A percentile compares a stretch with the other conserved stretches of the same genome.
Evolutionary conservation across 192 early-diverging fungal genomes (phyloP).

Genomic region (Jimgerdemannia lactiflua): DNA sequence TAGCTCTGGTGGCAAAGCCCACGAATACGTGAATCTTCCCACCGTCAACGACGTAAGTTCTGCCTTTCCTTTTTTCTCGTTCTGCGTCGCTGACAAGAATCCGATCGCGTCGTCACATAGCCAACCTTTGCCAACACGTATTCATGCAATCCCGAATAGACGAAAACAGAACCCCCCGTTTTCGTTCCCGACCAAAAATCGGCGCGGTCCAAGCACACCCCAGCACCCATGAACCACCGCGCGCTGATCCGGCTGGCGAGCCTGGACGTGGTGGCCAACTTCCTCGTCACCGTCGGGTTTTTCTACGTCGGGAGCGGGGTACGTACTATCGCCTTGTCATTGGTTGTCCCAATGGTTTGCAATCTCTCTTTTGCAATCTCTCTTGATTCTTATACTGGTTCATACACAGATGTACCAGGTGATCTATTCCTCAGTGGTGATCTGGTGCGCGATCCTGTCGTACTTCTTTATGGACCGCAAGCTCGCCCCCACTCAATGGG

Average conservation of each 20-base stretch:
- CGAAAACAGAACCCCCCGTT: slow-evolving; percentile 15
- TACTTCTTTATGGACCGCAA: slow-evolving; percentile 48
- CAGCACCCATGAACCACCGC: slow-evolving; percentile 22
- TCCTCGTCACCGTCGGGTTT: slow-evolving; percentile 52
- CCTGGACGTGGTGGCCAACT: slow-evolving; percentile 54
- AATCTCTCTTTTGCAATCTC: no score
- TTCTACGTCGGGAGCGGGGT: slow-evolving; percentile 59
- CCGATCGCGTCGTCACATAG: not conserved
- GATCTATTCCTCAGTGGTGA: slow-evolving; percentile 58
- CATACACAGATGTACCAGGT: slow-evolving; percentile 56
- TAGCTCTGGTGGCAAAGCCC: not conserved
- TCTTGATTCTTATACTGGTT: no score
- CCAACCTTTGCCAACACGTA: not conserved
- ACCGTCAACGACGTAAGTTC: not conserved
- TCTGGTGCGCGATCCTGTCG: slow-evolving; percentile 60
- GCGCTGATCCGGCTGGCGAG: slow-evolving; percentile 28
- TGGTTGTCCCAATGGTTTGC: no score
- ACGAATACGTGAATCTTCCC: not conserved
- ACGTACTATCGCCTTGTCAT: slow-evolving; percentile 10
- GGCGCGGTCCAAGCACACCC: slow-evolving; percentile 11
- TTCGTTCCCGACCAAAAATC: slow-evolving; percentile 17
- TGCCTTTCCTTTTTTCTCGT: not conserved
- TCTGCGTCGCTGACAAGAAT: slow-evolving; percentile 1
- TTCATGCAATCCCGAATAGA: no score
- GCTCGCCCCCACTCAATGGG: slow-evolving; percentile 46